Percentiles rank a stretch among this genome's conserved stretches.
Conservation (phyloP, 345 rosid species). For the Moricandia moricandioides region DNA sequence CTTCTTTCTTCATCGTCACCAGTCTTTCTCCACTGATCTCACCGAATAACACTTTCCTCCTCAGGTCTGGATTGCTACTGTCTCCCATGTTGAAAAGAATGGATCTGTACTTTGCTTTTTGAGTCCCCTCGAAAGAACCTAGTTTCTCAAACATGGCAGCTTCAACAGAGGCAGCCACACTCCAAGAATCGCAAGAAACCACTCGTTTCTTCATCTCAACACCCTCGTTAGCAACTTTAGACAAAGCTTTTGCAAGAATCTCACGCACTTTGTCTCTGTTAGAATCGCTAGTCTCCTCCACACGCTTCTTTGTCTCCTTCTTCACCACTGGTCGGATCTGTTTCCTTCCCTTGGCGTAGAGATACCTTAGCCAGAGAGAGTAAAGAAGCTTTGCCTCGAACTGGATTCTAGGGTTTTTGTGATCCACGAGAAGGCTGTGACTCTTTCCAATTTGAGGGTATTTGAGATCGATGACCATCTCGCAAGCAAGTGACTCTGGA, state of each 20-base stretch:
- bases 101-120: conserved; percentile 12
- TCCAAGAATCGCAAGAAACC: neutral
- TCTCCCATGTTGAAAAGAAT: conserved; percentile 28
- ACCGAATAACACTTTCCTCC: conserved; percentile 19
- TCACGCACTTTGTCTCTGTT: conserved; percentile 31
- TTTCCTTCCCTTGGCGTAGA: conserved; percentile 12
- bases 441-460: neutral
- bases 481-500: conserved; percentile 10
- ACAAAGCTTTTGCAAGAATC: neutral
- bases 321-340: neutral
- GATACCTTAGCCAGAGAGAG: neutral
- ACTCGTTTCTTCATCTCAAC: conserved; percentile 20
- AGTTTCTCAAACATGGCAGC: conserved; percentile 2
- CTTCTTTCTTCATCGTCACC: conserved; percentile 21
- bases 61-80: conserved; percentile 19
- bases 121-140: conserved; percentile 7
- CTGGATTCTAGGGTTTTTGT: conserved; percentile 9
- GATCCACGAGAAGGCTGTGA: neutral
- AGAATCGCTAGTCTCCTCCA: neutral
- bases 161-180: conserved; percentile 10
- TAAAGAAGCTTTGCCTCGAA: conserved; percentile 6
- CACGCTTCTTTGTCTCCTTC: neutral
- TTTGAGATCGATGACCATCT: neutral
- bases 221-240: conserved; percentile 16
- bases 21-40: conserved; percentile 17